Evolutionary conservation across 352 stramenopile genomes (phyloP).

Genomic region (Phytophthora lateralis): DNA sequence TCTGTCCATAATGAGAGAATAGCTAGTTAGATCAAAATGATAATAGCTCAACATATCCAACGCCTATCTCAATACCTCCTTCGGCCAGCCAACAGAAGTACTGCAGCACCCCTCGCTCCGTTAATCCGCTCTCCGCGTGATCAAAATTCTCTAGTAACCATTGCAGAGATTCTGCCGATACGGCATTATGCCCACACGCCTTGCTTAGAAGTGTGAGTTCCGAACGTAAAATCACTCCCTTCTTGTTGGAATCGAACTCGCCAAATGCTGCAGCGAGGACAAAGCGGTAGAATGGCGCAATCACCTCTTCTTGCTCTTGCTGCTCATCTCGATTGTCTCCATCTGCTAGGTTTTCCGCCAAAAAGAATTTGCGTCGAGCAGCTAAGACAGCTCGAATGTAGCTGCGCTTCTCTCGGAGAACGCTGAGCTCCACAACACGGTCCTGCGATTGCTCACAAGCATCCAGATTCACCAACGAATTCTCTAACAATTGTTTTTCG

Average conservation of each 20-base stretch:
- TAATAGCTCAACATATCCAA: not conserved
- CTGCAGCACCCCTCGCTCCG: slow-evolving; percentile 59
- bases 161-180: slow-evolving; percentile 37
- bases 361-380: slow-evolving; percentile 63
- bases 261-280: slow-evolving; percentile 59
- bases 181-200: slow-evolving; percentile 32
- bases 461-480: slow-evolving; percentile 43
- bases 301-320: slow-evolving; percentile 33
- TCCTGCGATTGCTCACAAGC: slow-evolving; percentile 19
- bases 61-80: slow-evolving; percentile 38
- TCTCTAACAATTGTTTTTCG: slow-evolving; percentile 58
- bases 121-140: slow-evolving; percentile 38
- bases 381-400: slow-evolving; percentile 56
- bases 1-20: slow-evolving; percentile 31
- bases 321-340: slow-evolving; percentile 7
- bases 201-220: slow-evolving; percentile 56
- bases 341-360: slow-evolving; percentile 33
- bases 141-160: slow-evolving; percentile 74
- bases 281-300: slow-evolving; percentile 73
- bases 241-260: slow-evolving; percentile 45
- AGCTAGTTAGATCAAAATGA: not conserved
- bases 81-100: slow-evolving; percentile 78
- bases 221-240: slow-evolving; percentile 32
- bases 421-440: not conserved
- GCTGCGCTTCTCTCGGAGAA: slow-evolving; percentile 24